Base-by-base conservation (phyloP, 2,329 filamentous ascomycete genomes). In the Trichoderma atrobrunneum region DNA sequence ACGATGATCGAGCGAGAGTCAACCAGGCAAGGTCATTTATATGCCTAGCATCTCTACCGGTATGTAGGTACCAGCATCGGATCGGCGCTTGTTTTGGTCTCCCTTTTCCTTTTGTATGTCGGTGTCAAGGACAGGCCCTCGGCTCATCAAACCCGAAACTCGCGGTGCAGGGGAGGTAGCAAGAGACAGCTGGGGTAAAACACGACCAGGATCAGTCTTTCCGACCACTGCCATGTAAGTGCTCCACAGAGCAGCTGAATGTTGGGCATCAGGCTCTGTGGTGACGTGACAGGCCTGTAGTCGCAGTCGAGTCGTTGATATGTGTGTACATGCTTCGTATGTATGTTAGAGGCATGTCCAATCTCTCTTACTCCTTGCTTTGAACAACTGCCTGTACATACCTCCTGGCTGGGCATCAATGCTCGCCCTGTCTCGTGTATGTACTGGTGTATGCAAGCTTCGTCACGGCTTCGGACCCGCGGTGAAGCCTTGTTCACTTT, bases 121-220 rank as follows among this genome's bases (percentile, higher is more conserved):
- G 48, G 30, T 54, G n/a, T 65, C 26, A 34, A 34, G 12, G 43
- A 54, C 43, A 67, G n/a, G 64, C 64, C 32, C 34, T 36, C 39
- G 51, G 36, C 65, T 68, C 43, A 68, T 68, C 65, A 68, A 60
- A 68, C 54, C 30, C 65, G 65, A 68, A 60, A 60, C 65, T 54
- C 57, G 36, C 12, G 11, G 21, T 28, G 30, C 56, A 70, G 56
- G 57, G 54, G 39, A 61, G 34, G 6, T 10, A 51, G 54, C 39
- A 62, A 62, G 34, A 62, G 57, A 26, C 21, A 51, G 66, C 57
- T 70, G 66, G 57, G 66, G 66, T 70, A 70, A 70, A 62, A 70
- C 66, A 60, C 30, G 26, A 51, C 66, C 56, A 34, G 56, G 66
- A 32, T 60, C 65, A 60, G 5, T 12, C 18, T 14, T 59, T 24